phyloP scores from a whole-genome alignment of 1,139 yeast genomes.

The Pichia cactophila region DNA sequence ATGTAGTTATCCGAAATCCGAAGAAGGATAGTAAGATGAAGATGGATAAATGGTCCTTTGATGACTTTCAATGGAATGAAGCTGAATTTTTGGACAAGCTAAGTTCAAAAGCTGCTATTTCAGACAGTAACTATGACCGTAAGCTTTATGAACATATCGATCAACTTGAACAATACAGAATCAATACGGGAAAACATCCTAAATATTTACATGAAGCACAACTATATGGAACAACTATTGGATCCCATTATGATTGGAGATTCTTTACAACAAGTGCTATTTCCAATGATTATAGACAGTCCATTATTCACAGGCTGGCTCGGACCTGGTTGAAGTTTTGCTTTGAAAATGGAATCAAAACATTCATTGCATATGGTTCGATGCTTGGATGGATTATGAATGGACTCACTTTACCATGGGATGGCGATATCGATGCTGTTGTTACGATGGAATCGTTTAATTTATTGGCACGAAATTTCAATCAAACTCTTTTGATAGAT shows the following conservation, averaged over 20 bases:
- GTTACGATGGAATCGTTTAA: constrained; percentile 39
- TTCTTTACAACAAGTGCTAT: constrained; percentile 28
- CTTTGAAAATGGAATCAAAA: constrained; percentile 33
- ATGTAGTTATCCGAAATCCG: constrained; percentile 5
- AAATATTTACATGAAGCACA: constrained; percentile 32
- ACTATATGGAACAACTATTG: constrained; percentile 20
- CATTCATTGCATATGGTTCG: constrained; percentile 60
- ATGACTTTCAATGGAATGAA: constrained; percentile 25
- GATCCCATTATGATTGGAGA: constrained; percentile 38
- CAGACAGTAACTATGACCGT: constrained; percentile 16
- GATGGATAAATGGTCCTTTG: constrained; percentile 12
- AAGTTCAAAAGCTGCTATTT: constrained; percentile 1
- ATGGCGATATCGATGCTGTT: constrained; percentile 53
- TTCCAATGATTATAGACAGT: constrained; percentile 30
- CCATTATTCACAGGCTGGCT: constrained; percentile 39
- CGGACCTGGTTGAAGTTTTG: constrained; percentile 51
- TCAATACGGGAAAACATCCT: constrained; percentile 17
- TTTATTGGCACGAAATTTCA: constrained; percentile 35
- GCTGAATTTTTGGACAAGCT: constrained; percentile 16
- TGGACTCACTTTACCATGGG: constrained; percentile 57
- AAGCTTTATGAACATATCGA: constrained; percentile 16
- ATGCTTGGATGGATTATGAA: constrained; percentile 56
- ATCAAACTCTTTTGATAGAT: constrained; percentile 45
- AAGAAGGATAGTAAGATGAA: constrained; percentile 12
- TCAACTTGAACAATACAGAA: constrained; percentile 16